Conservation (phyloP, 305 asterid genomes). For the Fraxinus floribunda region DNA sequence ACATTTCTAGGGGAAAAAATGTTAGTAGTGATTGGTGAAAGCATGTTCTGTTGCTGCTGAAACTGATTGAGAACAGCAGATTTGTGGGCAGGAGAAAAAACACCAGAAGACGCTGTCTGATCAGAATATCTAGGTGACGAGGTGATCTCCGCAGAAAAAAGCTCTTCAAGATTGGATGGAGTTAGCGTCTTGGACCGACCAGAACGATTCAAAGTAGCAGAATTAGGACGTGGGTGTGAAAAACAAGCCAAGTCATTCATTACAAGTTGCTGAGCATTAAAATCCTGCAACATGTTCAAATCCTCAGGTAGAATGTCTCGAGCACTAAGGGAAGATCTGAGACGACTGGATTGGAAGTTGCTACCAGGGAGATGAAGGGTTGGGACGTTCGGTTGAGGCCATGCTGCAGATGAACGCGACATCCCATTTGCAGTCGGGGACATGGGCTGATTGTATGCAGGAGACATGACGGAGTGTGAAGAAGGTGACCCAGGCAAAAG, state of each 20-base stretch:
- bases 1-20: constrained; percentile 64
- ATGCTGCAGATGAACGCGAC: constrained; percentile 40
- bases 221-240: constrained; percentile 43
- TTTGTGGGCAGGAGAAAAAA: constrained; percentile 73
- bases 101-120: constrained; percentile 50
- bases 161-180: constrained; percentile 84
- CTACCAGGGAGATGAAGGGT: constrained; percentile 66
- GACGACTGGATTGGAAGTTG: constrained; percentile 70
- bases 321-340: constrained; percentile 67
- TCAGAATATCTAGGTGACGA: constrained; percentile 72
- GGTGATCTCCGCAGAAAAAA: constrained; percentile 62
- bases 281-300: constrained; percentile 38
- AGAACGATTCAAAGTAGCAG: constrained; percentile 45
- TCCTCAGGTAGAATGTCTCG: constrained; percentile 60
- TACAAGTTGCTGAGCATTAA: constrained; percentile 43
- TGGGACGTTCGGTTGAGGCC: constrained; percentile 72
- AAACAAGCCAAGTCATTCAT: constrained; percentile 41
- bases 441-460: constrained; percentile 55
- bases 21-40: constrained; percentile 70
- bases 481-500: constrained; percentile 68
- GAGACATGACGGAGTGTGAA: constrained; percentile 50
- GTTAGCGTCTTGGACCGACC: constrained; percentile 57
- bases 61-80: constrained; percentile 64
- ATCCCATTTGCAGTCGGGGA: constrained; percentile 58
- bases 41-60: constrained; percentile 68